phyloP scores from a whole-genome alignment of 345 rosid species.

The Eutrema japonicum region DNA sequence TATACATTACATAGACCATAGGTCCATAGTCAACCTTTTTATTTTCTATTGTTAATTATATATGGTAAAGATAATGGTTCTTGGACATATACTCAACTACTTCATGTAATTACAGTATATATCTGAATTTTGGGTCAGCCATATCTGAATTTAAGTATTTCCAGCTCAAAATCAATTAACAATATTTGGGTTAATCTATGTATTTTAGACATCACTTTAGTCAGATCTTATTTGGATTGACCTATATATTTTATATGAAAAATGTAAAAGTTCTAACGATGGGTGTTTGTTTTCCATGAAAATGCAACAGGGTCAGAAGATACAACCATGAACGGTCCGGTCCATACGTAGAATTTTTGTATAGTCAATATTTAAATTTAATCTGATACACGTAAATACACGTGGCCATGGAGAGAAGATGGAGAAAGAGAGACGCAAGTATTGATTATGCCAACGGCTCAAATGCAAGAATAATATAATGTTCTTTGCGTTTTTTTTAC shows the following conservation, averaged over 20 bases:
- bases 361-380: no score
- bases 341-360: background rate
- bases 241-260: background rate
- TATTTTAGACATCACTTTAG: background rate
- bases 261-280: background rate
- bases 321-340: background rate
- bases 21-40: slow-evolving; percentile 12
- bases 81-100: slow-evolving; percentile 19
- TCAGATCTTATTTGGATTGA: background rate
- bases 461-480: slow-evolving; percentile 38
- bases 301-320: slow-evolving; percentile 5
- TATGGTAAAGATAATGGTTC: slow-evolving; percentile 15
- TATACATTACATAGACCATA: slow-evolving; percentile 7
- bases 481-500: slow-evolving; percentile 37
- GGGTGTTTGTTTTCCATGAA: background rate
- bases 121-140: background rate
- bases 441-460: slow-evolving; percentile 34
- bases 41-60: slow-evolving; percentile 7
- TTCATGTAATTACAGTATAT: background rate
- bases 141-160: background rate
- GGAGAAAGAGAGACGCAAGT: slow-evolving; percentile 43
- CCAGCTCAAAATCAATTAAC: background rate
- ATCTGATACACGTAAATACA: slow-evolving; percentile 13
- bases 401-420: slow-evolving; percentile 30
- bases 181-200: background rate